These are phyloP conservation scores for Beauveria sp. DNA, from an alignment of 2,329 filamentous ascomycete genomes.

Conservation along the genomic window DNA sequence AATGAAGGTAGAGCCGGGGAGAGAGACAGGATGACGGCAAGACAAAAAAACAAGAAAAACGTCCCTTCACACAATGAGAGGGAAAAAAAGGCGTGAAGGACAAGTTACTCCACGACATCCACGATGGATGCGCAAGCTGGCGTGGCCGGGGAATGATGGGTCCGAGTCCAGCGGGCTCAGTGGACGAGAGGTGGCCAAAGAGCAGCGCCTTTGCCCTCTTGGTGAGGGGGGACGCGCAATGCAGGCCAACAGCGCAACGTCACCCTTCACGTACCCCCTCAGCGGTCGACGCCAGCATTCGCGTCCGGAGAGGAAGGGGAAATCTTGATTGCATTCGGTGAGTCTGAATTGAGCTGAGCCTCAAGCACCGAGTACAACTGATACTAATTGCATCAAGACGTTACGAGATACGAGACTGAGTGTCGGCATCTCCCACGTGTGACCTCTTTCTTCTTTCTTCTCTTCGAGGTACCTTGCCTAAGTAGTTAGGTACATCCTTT, in stretches of 20 bases:
- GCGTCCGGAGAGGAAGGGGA: not conserved
- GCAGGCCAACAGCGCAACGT: slow-evolving; percentile 9
- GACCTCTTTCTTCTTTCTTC: too few relatives aligned
- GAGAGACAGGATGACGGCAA: too few relatives aligned
- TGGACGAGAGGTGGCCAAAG: not conserved
- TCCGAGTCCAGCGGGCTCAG: not conserved
- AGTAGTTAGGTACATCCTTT: too few relatives aligned
- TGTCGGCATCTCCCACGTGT: too few relatives aligned
- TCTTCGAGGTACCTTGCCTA: not conserved
- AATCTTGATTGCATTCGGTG: not conserved
- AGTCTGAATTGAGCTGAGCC: too few relatives aligned
- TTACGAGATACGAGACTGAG: too few relatives aligned
- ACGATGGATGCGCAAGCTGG: not conserved
- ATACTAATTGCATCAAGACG: too few relatives aligned
- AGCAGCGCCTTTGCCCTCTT: not conserved
- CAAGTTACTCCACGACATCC: not conserved
- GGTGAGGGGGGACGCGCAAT: slow-evolving; percentile 11
- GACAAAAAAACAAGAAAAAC: not conserved
- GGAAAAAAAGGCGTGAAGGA: not conserved
- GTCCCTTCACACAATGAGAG: not conserved
- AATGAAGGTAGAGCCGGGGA: not conserved
- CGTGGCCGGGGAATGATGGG: slow-evolving; percentile 2
- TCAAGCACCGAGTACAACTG: too few relatives aligned
- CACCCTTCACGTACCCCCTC: slow-evolving; percentile 6
- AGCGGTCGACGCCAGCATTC: not conserved